A percentile compares a stretch with the other conserved stretches of the same genome.
phyloP scores from a whole-genome alignment of 306 rosid species.

The Canavalia ensiformis region DNA sequence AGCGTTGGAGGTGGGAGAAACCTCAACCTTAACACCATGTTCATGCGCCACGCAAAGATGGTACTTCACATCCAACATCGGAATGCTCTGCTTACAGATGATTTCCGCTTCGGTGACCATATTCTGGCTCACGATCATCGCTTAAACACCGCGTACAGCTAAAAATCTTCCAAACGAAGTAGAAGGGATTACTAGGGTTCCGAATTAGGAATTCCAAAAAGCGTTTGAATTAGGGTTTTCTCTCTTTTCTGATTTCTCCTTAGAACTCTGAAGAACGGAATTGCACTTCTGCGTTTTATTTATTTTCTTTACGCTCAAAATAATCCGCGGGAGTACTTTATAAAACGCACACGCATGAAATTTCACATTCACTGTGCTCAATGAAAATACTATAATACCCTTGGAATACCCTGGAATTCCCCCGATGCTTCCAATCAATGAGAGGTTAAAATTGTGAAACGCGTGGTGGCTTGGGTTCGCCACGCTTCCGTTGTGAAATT shows the following conservation, averaged over 20 bases:
- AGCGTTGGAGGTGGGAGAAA: slow-evolving; percentile 54
- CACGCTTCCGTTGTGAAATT: slow-evolving; percentile 39
- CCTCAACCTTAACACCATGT: slow-evolving; percentile 56
- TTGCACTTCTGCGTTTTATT: neutral
- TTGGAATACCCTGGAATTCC: neutral
- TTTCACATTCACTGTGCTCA: neutral
- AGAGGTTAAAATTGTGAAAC: slow-evolving; percentile 22
- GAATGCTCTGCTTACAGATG: slow-evolving; percentile 59
- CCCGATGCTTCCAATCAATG: neutral
- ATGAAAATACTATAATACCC: neutral
- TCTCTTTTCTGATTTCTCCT: too few species aligned
- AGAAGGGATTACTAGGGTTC: slow-evolving; percentile 3
- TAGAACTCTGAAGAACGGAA: slow-evolving; percentile 6
- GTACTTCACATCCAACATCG: slow-evolving; percentile 68
- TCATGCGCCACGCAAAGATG: slow-evolving; percentile 65
- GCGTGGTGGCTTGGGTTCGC: neutral
- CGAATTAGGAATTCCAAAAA: neutral
- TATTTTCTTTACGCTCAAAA: neutral
- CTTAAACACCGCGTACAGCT: neutral
- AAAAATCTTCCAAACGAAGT: slow-evolving; percentile 16
- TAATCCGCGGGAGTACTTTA: slow-evolving; percentile 8
- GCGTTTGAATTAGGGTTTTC: slow-evolving; percentile 22
- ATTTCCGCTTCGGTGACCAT: slow-evolving; percentile 74
- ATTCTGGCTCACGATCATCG: slow-evolving; percentile 62
- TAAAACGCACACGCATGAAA: slow-evolving; percentile 31